Base-by-base conservation (phyloP, 441 rosid genomes). In the Euphorbia schlechtendalii region DNA sequence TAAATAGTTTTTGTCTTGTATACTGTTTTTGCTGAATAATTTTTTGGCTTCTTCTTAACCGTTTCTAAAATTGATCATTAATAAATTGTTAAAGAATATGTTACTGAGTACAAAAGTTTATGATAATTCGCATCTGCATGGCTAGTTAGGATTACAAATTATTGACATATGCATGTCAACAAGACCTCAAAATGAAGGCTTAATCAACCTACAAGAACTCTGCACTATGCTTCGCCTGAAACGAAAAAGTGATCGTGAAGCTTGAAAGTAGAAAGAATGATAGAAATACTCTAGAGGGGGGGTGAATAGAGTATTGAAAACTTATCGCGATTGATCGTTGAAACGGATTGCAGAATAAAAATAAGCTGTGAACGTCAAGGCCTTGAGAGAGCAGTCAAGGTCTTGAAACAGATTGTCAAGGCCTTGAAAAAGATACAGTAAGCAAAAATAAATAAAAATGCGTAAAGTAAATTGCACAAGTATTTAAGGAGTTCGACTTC, bases 121-220 rank as follows among this genome's bases (percentile, higher is more conserved):
- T 67, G 61, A 61, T 79, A 64, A 63, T 63, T 45, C 65, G n/a
- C 76, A 63, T 71, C 43, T 41, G 53, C 63, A 77, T 77, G 78
- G 65, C 79, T 74, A 72, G 83, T 58, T 88, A 89, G 93, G 96
- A 41, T 93, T 89, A 61, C 98, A 89, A 80, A 89, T 89, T 83
- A 89, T 89, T 55, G 96, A 92, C 68, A 89, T 90, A 64, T 93
- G 98, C 83, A 85, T 88, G 81, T 83, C 89, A 34, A 88, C 91
- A n/a, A 88, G 98, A 76, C 82, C 85, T 46, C 92, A 75, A 36
- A 89, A 89, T 76, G 96, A 96, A 78, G 98, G 95, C 64, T 75
- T 93, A 73, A 93, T 90, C 87, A 81, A 82, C 74, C 80, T 90
- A 65, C 91, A 84, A 65, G 97, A 90, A 67, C 86, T 93, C 12